Base-by-base conservation (phyloP, 495 filamentous ascomycete species). In the Talaromyces adpressus region DNA sequence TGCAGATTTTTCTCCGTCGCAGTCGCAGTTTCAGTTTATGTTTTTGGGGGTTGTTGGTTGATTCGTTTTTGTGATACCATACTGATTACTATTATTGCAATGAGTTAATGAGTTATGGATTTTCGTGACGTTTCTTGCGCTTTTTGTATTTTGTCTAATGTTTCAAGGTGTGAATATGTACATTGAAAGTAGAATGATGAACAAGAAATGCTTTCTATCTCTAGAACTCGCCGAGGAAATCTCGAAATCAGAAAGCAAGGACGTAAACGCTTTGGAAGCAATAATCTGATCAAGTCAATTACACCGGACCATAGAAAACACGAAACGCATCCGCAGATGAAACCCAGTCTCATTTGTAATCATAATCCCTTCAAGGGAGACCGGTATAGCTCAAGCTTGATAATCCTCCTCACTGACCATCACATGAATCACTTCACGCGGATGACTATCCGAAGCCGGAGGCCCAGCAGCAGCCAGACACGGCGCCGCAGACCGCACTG, bases 371-470 rank as follows among this genome's bases (percentile, higher is more conserved):
- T 45, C 14, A 18, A 45, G n/a, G 5, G 23, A 29, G 6, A 29
- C 25, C 52, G 8, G 14, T 11, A 29, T 23, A 29, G 11, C 34
- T 54, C 20, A 54, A 25, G 25, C 51, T 8, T 56, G n/a, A 36
- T 58, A 58, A 11, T 18, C 27, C 8, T 58, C 56, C 16, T 36
- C 56, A 25, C 41, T 49, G 25, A 47, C 77, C 41, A 75, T 65
- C 29, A 82, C 77, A 59, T 72, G 74, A 20, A 79, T 66, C 2
- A 69, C 66, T 27, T 81, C 71, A 12, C 61, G 62, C 4, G 65
- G 51, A 29, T 71, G 67, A 11, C 67, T 61, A 9, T 70, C 69
- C 52, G 71, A 49, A n/a, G 69, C 62, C 45, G 59, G 51, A 47
- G 68, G 71, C 30, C 72, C 57, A 8, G 61, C 39, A 20, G 51